These are phyloP conservation scores for Salix exigua DNA, from an alignment of 345 rosid species.

Conservation along the genomic window DNA sequence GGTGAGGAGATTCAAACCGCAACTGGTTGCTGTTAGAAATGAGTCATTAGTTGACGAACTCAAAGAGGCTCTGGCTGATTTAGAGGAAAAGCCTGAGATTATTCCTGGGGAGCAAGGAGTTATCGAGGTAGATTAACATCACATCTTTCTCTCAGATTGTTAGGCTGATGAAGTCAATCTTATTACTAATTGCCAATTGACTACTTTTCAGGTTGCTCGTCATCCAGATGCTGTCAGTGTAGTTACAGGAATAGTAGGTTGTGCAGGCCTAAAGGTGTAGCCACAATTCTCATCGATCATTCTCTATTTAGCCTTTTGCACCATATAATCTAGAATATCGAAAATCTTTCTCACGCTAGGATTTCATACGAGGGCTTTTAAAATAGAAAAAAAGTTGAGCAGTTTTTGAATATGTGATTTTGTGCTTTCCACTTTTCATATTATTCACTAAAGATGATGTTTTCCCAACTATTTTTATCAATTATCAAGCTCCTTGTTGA, in stretches of 20 bases:
- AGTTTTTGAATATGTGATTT: background rate
- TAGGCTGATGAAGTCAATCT: background rate
- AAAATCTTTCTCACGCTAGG: background rate
- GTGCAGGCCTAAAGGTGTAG: constrained; percentile 90
- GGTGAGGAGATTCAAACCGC: constrained; percentile 85
- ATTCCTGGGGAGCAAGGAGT: constrained; percentile 92
- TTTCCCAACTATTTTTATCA: background rate
- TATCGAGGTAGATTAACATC: constrained; percentile 52
- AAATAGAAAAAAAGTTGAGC: background rate
- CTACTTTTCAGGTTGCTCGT: constrained; percentile 70
- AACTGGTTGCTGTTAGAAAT: constrained; percentile 72
- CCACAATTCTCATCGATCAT: background rate
- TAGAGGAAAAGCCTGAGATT: constrained; percentile 82
- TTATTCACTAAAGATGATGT: background rate
- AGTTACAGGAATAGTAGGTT: constrained; percentile 95
- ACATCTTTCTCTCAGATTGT: constrained; percentile 14
- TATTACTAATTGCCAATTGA: constrained; percentile 13
- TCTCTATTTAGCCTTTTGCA: background rate
- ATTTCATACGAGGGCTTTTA: background rate
- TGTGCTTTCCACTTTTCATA: background rate
- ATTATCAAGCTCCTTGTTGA: background rate
- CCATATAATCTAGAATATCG: background rate
- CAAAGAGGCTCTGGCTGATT: constrained; percentile 73
- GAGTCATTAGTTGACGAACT: constrained; percentile 72
- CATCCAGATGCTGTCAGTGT: constrained; percentile 88